Conservation (phyloP, 2,329 filamentous ascomycete species). For the Harringtonia lauricola region DNA sequence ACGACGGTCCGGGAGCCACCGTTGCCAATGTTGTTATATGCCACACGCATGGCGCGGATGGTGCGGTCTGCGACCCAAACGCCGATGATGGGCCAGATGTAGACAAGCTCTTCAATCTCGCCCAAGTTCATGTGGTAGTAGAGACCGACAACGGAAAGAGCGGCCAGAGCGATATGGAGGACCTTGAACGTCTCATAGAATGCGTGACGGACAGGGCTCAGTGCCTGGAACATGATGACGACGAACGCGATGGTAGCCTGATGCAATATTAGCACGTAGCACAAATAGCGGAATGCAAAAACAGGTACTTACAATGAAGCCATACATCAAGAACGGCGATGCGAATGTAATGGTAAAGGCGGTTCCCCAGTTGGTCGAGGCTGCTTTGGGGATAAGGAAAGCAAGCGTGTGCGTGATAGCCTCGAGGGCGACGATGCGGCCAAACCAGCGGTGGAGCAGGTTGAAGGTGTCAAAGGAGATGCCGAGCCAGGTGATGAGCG, state of each 20-base stretch:
- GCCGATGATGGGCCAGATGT: conserved; percentile 50
- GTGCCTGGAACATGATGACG: conserved; percentile 55
- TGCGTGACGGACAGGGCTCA: conserved; percentile 61
- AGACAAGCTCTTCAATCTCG: conserved; percentile 41
- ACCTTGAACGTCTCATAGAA: conserved; percentile 73
- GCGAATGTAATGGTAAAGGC: conserved; percentile 24
- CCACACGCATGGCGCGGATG: conserved; percentile 45
- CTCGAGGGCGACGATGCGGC: conserved; percentile 63
- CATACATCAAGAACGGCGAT: conserved; percentile 43
- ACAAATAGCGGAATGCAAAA: not conserved
- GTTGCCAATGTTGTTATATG: conserved; percentile 55
- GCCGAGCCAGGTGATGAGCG: conserved; percentile 58
- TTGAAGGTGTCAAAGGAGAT: conserved; percentile 80
- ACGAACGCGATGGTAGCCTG: conserved; percentile 50
- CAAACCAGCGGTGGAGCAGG: conserved; percentile 70
- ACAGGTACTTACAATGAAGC: conserved; percentile 45
- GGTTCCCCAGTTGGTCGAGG: conserved; percentile 34
- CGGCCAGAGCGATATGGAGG: conserved; percentile 55
- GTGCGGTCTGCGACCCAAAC: conserved; percentile 57
- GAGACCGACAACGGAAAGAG: conserved; percentile 47
- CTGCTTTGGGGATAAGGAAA: conserved; percentile 36
- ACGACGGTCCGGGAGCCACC: conserved; percentile 59
- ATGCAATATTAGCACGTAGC: too few species aligned
- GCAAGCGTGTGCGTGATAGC: conserved; percentile 54
- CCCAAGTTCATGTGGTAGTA: conserved; percentile 56